These are phyloP conservation scores for Ogataea minuta DNA, from an alignment of 805 yeast genomes.

Conservation along the genomic window DNA sequence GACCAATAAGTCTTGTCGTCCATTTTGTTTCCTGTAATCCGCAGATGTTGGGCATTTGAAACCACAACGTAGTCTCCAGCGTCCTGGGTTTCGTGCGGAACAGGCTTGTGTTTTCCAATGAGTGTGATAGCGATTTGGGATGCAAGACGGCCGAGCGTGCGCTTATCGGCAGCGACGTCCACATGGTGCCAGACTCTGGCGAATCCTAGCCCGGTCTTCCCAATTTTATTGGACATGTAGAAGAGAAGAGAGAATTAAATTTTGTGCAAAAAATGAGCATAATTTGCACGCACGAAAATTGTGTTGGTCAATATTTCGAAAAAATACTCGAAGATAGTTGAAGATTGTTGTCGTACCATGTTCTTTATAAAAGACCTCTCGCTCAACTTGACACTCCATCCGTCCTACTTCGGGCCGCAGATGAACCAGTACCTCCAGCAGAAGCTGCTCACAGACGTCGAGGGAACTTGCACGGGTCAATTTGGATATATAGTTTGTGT, in stretches of 20 bases:
- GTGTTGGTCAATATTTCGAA: background rate
- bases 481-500: slow-evolving; percentile 97
- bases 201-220: slow-evolving; percentile 44
- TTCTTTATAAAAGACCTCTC: slow-evolving; percentile 75
- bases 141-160: slow-evolving; percentile 92
- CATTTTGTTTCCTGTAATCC: slow-evolving; percentile 83
- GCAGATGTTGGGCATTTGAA: slow-evolving; percentile 80
- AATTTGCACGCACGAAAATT: slow-evolving; percentile 1
- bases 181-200: slow-evolving; percentile 95
- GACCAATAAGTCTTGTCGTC: slow-evolving; percentile 81
- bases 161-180: slow-evolving; percentile 77
- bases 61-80: slow-evolving; percentile 97
- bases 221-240: slow-evolving; percentile 47
- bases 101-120: slow-evolving; percentile 97
- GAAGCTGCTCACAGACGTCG: slow-evolving; percentile 90
- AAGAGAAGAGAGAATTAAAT: background rate
- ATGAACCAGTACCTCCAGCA: slow-evolving; percentile 92
- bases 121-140: slow-evolving; percentile 81
- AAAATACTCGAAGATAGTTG: slow-evolving; percentile 2
- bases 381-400: slow-evolving; percentile 88
- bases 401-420: slow-evolving; percentile 96
- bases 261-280: slow-evolving; percentile 2
- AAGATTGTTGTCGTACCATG: slow-evolving; percentile 18
- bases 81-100: slow-evolving; percentile 74
- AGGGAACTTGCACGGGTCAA: slow-evolving; percentile 98